These are phyloP conservation scores for Trypanosoma scelopori DNA, from an alignment of 208 protist genomes.

Conservation along the genomic window DNA sequence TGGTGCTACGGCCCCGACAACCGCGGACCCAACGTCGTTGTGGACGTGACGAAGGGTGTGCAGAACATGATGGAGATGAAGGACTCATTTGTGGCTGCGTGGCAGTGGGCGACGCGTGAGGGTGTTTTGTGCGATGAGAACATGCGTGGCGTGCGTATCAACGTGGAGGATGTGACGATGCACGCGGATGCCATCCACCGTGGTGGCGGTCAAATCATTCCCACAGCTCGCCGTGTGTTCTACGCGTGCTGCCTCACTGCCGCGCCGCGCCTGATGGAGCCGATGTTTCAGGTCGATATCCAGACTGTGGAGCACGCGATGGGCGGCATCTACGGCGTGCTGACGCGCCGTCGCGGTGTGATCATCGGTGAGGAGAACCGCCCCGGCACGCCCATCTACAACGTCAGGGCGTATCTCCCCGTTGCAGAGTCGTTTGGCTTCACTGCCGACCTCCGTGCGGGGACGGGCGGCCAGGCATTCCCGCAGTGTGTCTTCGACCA, in stretches of 20 bases:
- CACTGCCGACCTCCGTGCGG: constrained; percentile 94
- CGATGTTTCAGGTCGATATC: constrained; percentile 98
- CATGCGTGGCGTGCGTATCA: constrained; percentile 96
- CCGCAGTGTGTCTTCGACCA: constrained; percentile 99
- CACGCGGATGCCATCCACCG: constrained; percentile 99
- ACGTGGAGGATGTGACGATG: constrained; percentile 97
- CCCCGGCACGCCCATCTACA: constrained; percentile 96
- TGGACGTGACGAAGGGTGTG: constrained; percentile 97
- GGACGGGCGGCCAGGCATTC: constrained; percentile 94
- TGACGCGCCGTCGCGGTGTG: constrained; percentile 96
- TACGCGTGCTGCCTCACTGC: constrained; percentile 95
- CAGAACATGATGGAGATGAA: constrained; percentile 99
- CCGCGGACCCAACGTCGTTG: constrained; percentile 96
- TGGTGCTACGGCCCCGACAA: constrained; percentile 98
- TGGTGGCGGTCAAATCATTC: constrained; percentile 98
- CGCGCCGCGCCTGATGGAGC: constrained; percentile 95
- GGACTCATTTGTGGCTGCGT: constrained; percentile 95
- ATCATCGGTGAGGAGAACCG: constrained; percentile 96
- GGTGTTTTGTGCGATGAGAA: constrained; percentile 97
- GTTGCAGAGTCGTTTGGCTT: constrained; percentile 99
- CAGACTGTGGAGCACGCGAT: constrained; percentile 94
- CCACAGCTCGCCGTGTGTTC: constrained; percentile 93
- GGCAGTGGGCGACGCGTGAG: constrained; percentile 95
- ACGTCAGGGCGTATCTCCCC: constrained; percentile 97
- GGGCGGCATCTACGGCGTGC: constrained; percentile 95